Percentiles rank a stretch among this genome's conserved stretches.
phyloP scores from a whole-genome alignment of 23 red algal genomes.

The Gracilaria vermiculophylla region DNA sequence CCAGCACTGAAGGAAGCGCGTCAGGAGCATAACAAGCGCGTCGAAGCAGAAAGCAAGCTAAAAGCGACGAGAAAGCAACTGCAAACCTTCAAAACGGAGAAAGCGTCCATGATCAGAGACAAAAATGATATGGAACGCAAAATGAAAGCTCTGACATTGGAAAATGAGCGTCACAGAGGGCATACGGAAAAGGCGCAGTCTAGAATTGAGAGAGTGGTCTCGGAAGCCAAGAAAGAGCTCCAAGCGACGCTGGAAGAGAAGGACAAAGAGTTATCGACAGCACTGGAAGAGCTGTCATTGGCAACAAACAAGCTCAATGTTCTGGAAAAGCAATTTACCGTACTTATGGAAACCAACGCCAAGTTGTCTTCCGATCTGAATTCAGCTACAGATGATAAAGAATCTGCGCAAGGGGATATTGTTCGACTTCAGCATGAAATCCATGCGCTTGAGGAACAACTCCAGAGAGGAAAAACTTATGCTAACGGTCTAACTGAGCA shows the following conservation, averaged over 20 bases:
- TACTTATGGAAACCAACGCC: background rate
- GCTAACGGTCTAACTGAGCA: slow-evolving; percentile 5
- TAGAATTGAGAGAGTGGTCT: slow-evolving; percentile 27
- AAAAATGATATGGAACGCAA: slow-evolving; percentile 32
- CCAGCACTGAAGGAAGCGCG: slow-evolving; percentile 49
- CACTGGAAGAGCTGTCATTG: background rate
- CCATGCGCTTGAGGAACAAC: background rate
- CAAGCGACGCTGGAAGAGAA: slow-evolving; percentile 19
- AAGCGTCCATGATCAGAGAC: slow-evolving; percentile 29
- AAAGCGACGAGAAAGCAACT: slow-evolving; percentile 10
- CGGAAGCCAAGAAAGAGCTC: slow-evolving; percentile 21
- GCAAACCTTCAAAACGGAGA: slow-evolving; percentile 20
- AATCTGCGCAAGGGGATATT: background rate
- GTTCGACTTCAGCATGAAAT: background rate
- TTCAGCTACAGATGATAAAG: background rate
- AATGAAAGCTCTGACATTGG: slow-evolving; percentile 38
- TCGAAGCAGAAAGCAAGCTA: slow-evolving; percentile 48
- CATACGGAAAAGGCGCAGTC: slow-evolving; percentile 24
- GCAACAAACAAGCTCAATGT: background rate
- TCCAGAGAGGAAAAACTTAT: background rate
- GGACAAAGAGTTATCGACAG: background rate
- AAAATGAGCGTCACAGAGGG: slow-evolving; percentile 41
- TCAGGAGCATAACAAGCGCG: slow-evolving; percentile 28
- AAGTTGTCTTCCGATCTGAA: background rate
- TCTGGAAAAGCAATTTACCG: background rate